Conservation (phyloP, 768 basidiomycete genomes). For the Rossbeevera mucosa region DNA sequence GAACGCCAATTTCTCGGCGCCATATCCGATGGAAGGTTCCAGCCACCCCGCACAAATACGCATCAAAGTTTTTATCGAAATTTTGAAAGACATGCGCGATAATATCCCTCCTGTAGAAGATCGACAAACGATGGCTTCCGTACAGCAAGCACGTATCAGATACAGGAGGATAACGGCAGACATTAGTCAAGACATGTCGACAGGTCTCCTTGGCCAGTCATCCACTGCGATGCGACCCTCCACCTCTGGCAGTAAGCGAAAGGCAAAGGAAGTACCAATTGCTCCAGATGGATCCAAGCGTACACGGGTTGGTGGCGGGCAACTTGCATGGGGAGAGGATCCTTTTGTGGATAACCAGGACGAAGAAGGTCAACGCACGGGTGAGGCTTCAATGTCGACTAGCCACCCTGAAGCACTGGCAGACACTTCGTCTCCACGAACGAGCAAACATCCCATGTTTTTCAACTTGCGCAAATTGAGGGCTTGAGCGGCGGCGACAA, state of each 20-base stretch:
- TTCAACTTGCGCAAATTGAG: not conserved
- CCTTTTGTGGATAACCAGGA: not conserved
- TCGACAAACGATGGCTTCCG: not conserved
- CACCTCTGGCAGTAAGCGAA: not conserved
- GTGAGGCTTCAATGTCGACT: not conserved
- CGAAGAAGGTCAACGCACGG: not conserved
- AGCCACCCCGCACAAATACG: not conserved
- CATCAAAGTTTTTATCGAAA: fast-evolving
- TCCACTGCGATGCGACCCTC: not conserved
- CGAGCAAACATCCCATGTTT: not conserved
- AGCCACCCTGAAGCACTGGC: not conserved
- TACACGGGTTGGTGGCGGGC: not conserved
- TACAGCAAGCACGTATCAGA: not conserved
- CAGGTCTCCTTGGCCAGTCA: not conserved
- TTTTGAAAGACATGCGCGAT: not conserved
- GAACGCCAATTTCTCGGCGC: not conserved
- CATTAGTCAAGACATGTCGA: not conserved
- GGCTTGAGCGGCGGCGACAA: not conserved
- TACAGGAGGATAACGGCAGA: not conserved
- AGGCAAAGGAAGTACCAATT: not conserved
- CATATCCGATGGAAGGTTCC: not conserved
- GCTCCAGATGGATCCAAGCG: not conserved
- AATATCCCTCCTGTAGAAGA: not conserved
- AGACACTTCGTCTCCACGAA: not conserved
- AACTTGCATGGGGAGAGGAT: not conserved